A percentile compares a stretch with the other conserved stretches of the same genome.
These are phyloP conservation scores for Ustilago curta DNA, from an alignment of 1,284 basidiomycete species.

Conservation along the genomic window DNA sequence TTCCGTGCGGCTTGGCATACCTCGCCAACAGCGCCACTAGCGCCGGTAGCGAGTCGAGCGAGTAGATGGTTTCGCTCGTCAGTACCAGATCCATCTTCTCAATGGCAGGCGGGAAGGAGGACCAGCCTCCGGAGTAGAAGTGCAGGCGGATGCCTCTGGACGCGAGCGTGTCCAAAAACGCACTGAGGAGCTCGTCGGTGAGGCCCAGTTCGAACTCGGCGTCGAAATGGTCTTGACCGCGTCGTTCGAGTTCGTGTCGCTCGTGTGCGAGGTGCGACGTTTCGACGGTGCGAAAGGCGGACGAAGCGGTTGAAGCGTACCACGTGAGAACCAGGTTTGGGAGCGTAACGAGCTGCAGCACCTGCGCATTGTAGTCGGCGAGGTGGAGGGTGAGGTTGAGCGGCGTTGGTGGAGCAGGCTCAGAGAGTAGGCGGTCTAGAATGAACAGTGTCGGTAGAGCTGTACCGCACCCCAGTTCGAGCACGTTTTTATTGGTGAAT, in stretches of 20 bases:
- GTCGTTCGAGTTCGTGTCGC: conserved; percentile 25
- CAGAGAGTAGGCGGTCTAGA: conserved; percentile 75
- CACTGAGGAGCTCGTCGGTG: conserved; percentile 73
- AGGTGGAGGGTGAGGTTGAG: conserved; percentile 78
- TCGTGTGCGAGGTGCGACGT: conserved; percentile 19
- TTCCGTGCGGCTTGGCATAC: conserved; percentile 14
- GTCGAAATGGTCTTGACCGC: conserved; percentile 50
- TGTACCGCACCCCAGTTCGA: conserved; percentile 88
- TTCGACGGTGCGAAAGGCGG: conserved; percentile 18
- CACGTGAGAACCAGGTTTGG: conserved; percentile 87
- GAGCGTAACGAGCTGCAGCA: conserved; percentile 78
- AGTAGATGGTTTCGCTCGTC: conserved; percentile 93
- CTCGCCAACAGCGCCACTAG: conserved; percentile 74
- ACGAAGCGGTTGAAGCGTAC: conserved; percentile 53
- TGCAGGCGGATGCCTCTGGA: conserved; percentile 75
- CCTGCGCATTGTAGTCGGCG: conserved; percentile 90
- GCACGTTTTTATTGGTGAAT: conserved; percentile 29
- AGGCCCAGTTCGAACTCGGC: conserved; percentile 36
- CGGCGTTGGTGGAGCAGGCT: not conserved
- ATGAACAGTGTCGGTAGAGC: conserved; percentile 84
- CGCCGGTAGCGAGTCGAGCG: conserved; percentile 77
- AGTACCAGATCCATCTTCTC: conserved; percentile 75
- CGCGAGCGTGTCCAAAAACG: conserved; percentile 77
- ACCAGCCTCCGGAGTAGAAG: conserved; percentile 88
- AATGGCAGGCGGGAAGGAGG: conserved; percentile 27